Evolutionary conservation across 1,139 yeast genomes (phyloP), one percentile per base, ranked within the genome.

Genomic region (Zygosaccharomyces sapae): DNA sequence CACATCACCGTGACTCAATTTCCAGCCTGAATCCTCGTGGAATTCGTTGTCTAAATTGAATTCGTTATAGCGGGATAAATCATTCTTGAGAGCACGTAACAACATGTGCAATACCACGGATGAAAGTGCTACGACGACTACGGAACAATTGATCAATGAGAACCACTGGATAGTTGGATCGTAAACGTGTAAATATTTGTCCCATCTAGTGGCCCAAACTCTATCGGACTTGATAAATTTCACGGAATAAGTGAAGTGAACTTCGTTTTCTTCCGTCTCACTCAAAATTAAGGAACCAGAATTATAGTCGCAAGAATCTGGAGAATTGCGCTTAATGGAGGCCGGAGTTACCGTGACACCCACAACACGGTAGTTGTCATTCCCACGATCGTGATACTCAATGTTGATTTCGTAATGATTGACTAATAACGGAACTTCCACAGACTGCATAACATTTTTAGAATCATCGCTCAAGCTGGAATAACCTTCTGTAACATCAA

Each of bases 141-240:
- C 69, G 8, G 95, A 81, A 55, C 94, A 88, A 69, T 89, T 88
- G 58, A 88, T 71, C 57, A 92, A 77, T 2, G 96, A 87, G 63
- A 88, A 86, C 98, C 97, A 90, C 70, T 92, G 97, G 58, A 92
- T 85, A 66, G 85, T 84, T 47, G 97, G 95, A 65, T 88, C 95
- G 64, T 83, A 85, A 33, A 86, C 94, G 61, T 88, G 95, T 61
- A 92, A 75, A 66, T 92, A 92, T 67, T 88, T 87, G 67, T 92
- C 98, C 99, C 99, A 92, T 71, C 99, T 82, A 1, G 97, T 92
- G 29, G 97, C 97, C 98, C 97, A 92, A 8, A 83, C 81, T 10
- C 92, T 86, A 10, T 71, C 72, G n/a, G 95, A 84, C 49, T 77
- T 76, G 27, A 70, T 67, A 75, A 92, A 92, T 31, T 66, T 69